A percentile compares a stretch with the other conserved stretches of the same genome.
These are phyloP conservation scores for Pistacia integerrima DNA, from an alignment of 345 rosid genomes.

Conservation along the genomic window DNA sequence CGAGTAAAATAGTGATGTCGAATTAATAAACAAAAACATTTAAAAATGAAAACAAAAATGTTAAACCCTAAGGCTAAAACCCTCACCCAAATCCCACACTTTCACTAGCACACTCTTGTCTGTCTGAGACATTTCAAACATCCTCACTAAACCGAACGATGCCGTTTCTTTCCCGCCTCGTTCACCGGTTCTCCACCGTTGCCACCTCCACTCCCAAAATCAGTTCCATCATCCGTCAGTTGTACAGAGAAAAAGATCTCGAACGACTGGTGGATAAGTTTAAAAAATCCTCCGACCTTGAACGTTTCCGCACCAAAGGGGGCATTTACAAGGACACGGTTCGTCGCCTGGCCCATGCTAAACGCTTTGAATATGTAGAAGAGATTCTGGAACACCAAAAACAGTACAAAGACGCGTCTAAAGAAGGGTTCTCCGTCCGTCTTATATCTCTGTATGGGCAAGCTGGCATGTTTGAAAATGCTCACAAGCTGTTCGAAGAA, in stretches of 20 bases:
- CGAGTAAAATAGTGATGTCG: too few relatives aligned
- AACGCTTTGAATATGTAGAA: slow-evolving; percentile 46
- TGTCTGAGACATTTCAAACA: too few relatives aligned
- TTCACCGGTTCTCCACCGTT: slow-evolving; percentile 37
- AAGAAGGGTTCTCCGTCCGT: slow-evolving; percentile 59
- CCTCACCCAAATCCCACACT: too few relatives aligned
- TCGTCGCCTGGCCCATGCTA: slow-evolving; percentile 64
- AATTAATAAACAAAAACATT: too few relatives aligned
- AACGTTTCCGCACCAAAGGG: slow-evolving; percentile 53
- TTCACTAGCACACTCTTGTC: too few relatives aligned
- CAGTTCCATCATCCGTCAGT: slow-evolving; percentile 22
- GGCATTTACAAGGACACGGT: slow-evolving; percentile 47
- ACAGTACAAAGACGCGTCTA: slow-evolving; percentile 52
- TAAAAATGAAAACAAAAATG: too few relatives aligned
- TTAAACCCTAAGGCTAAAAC: too few relatives aligned
- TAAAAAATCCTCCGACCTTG: slow-evolving; percentile 48
- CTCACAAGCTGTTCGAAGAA: slow-evolving; percentile 77
- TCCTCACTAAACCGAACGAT: slow-evolving; percentile 14
- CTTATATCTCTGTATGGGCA: slow-evolving; percentile 51
- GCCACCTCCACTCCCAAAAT: not conserved
- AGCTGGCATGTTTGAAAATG: slow-evolving; percentile 64
- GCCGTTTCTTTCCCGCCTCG: slow-evolving; percentile 40
- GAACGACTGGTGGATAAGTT: slow-evolving; percentile 60
- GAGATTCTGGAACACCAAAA: slow-evolving; percentile 75
- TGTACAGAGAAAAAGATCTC: slow-evolving; percentile 60